Conservation (phyloP, 176 grass and related monocot genomes). For the Rhynchospora tenuis region DNA sequence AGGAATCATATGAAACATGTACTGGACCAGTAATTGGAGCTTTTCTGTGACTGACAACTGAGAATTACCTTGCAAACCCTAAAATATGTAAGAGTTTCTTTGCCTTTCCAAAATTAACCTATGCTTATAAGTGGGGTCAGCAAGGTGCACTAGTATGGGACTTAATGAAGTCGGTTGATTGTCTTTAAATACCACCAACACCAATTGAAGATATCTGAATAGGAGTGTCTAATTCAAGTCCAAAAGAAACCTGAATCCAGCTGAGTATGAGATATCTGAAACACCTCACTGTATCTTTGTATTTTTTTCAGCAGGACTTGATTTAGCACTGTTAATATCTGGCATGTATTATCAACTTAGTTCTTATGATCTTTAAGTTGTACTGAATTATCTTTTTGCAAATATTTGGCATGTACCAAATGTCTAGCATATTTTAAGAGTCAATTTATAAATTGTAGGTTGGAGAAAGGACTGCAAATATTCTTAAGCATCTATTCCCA, state of each 20-base stretch:
- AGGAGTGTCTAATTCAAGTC: background rate
- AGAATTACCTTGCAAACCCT: background rate
- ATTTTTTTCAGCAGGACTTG: background rate
- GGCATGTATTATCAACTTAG: background rate
- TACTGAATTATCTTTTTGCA: background rate
- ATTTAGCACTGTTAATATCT: background rate
- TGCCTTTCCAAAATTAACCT: background rate
- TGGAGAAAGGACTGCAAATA: constrained; percentile 72
- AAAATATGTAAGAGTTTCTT: background rate
- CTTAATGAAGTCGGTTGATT: background rate
- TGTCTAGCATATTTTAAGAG: background rate
- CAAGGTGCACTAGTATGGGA: background rate
- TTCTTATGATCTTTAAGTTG: background rate
- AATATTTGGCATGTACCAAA: background rate
- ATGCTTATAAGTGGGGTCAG: background rate
- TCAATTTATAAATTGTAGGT: constrained; percentile 39
- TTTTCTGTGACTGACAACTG: background rate
- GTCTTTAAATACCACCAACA: background rate
- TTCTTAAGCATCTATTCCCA: constrained; percentile 92
- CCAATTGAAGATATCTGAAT: background rate
- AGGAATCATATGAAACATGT: background rate
- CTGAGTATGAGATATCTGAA: background rate
- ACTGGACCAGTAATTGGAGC: background rate
- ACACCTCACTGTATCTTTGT: background rate
- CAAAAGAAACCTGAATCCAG: background rate